Base-by-base conservation (phyloP, 768 basidiomycete species). In the Lactarius trivialis region DNA sequence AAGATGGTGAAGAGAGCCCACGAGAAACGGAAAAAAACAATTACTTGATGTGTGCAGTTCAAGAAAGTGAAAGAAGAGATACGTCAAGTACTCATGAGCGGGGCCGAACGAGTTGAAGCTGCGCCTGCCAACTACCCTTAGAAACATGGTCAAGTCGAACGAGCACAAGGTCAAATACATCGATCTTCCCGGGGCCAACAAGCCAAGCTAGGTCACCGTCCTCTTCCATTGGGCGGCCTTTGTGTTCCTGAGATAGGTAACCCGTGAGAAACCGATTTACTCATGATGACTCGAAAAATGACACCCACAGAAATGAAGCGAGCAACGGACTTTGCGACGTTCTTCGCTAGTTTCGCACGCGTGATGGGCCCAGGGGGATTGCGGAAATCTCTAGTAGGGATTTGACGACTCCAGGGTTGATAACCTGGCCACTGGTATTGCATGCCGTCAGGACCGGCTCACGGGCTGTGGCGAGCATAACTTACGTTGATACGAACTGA, bases 61-160 rank as follows among this genome's bases (percentile, higher is more conserved):
- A 45, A 41, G 43, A 52, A 48, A 24, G 28, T 5, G 39, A 32
- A 58, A 8, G 48, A 9, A 32, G 12, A 39, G n/a, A 33, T 14
- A 34, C 24, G 50, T 55, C 7, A 34, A 14, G 8, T n/a, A 30
- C 9, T 65, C 33, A 65, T 64, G 55, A 30, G 9, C 45, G 53
- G 39, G 63, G 65, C 6, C 15, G 48, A 3, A 56, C 19, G 54
- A 90, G 76, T 70, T 87, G 80, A 50, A 91, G 73, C 60, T 91
- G 88, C 24, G 88, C 87, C 63, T 91, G 89, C 89, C 89, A 91
- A 60, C 84, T 85, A 12, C 89, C 89, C 73, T 88, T 83, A 14
- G 88, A 89, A 56, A 91, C 88, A 66, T 91, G 89, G 73, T 91
- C 88, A 58, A 91, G 82, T 67, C 87, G 86, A 67, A 91, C 85